Percentiles rank a stretch among this genome's conserved stretches.
These are phyloP conservation scores for Phytophthora meadii DNA, from an alignment of 352 stramenopile species.

Conservation along the genomic window DNA sequence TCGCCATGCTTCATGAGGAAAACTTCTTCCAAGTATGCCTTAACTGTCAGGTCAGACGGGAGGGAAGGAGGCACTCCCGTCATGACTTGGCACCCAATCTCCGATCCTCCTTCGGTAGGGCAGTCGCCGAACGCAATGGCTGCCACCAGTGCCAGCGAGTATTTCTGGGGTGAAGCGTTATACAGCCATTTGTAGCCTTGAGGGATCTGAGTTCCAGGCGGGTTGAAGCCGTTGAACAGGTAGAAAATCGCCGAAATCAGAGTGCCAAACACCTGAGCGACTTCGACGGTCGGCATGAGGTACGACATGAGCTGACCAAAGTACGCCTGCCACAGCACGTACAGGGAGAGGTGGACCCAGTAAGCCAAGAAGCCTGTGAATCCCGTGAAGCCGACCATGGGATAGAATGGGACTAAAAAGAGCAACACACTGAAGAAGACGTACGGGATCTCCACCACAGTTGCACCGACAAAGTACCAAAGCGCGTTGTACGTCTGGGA, in stretches of 20 bases:
- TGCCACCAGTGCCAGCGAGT: conserved; percentile 8
- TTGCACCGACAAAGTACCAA: conserved; percentile 23
- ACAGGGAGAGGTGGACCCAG: conserved; percentile 7
- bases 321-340: conserved; percentile 30
- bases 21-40: conserved; percentile 27
- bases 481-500: conserved; percentile 51
- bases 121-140: conserved; percentile 15
- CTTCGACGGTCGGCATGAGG: conserved; percentile 37
- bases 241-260: conserved; percentile 21
- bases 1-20: conserved; percentile 38
- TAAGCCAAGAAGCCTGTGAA: conserved; percentile 14
- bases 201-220: conserved; percentile 3
- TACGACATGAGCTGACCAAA: conserved; percentile 34
- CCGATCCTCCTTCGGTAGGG: conserved; percentile 1
- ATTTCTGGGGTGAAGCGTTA: conserved; percentile 18
- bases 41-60: conserved; percentile 22
- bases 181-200: conserved; percentile 28
- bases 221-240: conserved; percentile 31
- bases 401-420: conserved; percentile 21
- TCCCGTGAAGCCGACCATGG: conserved; percentile 25
- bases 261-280: conserved; percentile 49
- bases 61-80: conserved; percentile 30
- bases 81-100: conserved; percentile 36
- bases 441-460: conserved; percentile 55
- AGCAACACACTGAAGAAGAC: conserved; percentile 19